phyloP scores from a whole-genome alignment of 805 yeast genomes.

The Suhomyces vadensis region DNA sequence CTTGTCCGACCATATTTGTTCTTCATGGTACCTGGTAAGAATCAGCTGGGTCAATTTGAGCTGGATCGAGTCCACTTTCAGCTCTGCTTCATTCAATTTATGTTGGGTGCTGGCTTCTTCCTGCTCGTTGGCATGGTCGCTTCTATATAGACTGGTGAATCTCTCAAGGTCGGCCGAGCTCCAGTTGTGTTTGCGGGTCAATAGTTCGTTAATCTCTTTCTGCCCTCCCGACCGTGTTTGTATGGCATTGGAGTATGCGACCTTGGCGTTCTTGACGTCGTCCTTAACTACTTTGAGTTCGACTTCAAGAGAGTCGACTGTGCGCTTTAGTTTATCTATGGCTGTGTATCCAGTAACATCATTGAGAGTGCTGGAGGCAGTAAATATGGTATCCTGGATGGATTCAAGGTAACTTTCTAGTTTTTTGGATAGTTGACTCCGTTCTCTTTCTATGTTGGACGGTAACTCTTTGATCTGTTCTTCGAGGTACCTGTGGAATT shows the following conservation, averaged over 20 bases:
- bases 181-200: slow-evolving; percentile 88
- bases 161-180: slow-evolving; percentile 71
- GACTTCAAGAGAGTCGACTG: slow-evolving; percentile 58
- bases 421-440: slow-evolving; percentile 39
- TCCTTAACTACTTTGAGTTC: slow-evolving; percentile 50
- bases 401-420: slow-evolving; percentile 54
- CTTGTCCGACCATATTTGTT: slow-evolving; percentile 97
- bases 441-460: slow-evolving; percentile 43
- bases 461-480: slow-evolving; percentile 41
- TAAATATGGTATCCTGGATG: slow-evolving; percentile 55
- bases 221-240: slow-evolving; percentile 69
- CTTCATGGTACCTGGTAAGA: slow-evolving; percentile 89
- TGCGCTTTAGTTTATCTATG: slow-evolving; percentile 67
- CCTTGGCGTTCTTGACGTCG: slow-evolving; percentile 50
- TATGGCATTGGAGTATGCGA: slow-evolving; percentile 58
- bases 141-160: slow-evolving; percentile 77
- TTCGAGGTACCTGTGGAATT: slow-evolving; percentile 11
- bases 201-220: slow-evolving; percentile 78
- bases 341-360: slow-evolving; percentile 90
- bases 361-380: slow-evolving; percentile 70
- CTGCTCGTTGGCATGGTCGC: slow-evolving; percentile 74
- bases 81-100: slow-evolving; percentile 55
- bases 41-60: slow-evolving; percentile 72
- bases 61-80: slow-evolving; percentile 65
- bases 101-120: slow-evolving; percentile 53